Evolutionary conservation across 495 filamentous ascomycete species (phyloP), one percentile per base, ranked within the genome.

Genomic region (Evansstolkia leycettana): DNA sequence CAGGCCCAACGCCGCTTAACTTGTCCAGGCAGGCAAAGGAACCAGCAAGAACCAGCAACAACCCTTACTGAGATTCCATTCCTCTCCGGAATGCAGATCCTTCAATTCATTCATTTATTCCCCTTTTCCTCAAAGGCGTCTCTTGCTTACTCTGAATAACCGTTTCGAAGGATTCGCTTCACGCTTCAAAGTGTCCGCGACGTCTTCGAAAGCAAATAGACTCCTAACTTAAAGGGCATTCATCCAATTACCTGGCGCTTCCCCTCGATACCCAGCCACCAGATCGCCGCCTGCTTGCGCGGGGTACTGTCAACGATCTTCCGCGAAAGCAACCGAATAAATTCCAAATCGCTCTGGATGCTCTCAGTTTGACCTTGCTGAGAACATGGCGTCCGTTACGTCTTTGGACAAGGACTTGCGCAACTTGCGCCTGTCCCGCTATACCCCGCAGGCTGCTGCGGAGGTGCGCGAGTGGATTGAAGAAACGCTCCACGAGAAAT

Each of bases 351-450:
- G 20, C 20, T 23, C 9, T 12, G 11, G 28, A n/a, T 29, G 28
- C 28, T 29, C 12, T 5, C 28, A 24, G 26, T 36, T 31, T 39
- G 28, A 41, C 31, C 14, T 34, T 17, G 23, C 28, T 29, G 9
- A 11, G 39, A 55, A 17, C 16, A 96, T 96, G 90, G 88, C 92
- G 42, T 95, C 92, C 25, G 92, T 96, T 7, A 71, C 84, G 30
- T 94, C 86, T 38, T 64, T 99, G 23, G 92, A 99, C 52, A 87
- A 86, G 56, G 92, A 99, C 68, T 70, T 99, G 76, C 82, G 82
- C 65, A 88, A 79, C 54, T 54, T 94, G 65, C 89, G 92, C 56
- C 62, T 94, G 50, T 82, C 83, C 26, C 87, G 89, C 62, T 96
- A 95, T 67, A 96, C 90, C 15, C 84, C 88, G 16, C 76, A 82